Percentiles rank a stretch among this genome's conserved stretches.
These are phyloP conservation scores for Saksenaea oblongispora DNA, from an alignment of 371 early-diverging fungal species.

Conservation along the genomic window DNA sequence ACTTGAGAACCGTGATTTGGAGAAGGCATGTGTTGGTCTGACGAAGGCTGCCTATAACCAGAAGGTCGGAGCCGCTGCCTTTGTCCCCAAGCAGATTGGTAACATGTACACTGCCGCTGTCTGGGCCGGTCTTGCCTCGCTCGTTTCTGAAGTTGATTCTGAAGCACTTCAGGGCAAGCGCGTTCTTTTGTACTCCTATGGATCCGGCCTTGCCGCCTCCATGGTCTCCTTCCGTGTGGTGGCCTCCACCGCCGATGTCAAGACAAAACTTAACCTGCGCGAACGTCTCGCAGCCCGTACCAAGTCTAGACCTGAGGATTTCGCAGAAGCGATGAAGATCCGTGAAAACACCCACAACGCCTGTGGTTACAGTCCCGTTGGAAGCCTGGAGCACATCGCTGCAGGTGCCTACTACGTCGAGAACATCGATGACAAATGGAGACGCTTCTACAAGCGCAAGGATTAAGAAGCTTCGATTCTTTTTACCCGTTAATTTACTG, in stretches of 20 bases:
- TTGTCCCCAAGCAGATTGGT: conserved; percentile 88
- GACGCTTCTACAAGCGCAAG: conserved; percentile 81
- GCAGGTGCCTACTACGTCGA: conserved; percentile 84
- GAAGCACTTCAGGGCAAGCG: conserved; percentile 82
- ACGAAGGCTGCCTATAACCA: conserved; percentile 72
- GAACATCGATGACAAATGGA: conserved; percentile 90
- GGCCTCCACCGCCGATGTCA: conserved; percentile 64
- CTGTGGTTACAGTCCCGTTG: conserved; percentile 78
- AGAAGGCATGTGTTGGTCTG: conserved; percentile 84
- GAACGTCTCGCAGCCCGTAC: conserved; percentile 76
- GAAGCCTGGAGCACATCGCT: conserved; percentile 55
- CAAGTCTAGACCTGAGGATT: conserved; percentile 74
- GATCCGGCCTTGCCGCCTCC: conserved; percentile 94
- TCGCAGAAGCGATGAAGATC: conserved; percentile 82
- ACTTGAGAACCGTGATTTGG: conserved; percentile 83
- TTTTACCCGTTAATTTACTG: conserved; percentile 3
- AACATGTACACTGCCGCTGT: conserved; percentile 97
- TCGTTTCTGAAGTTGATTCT: conserved; percentile 74
- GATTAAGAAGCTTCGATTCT: conserved; percentile 26
- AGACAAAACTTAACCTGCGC: conserved; percentile 64
- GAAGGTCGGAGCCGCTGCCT: conserved; percentile 83
- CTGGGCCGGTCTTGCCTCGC: conserved; percentile 86
- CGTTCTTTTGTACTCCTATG: conserved; percentile 92
- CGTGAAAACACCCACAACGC: conserved; percentile 87
- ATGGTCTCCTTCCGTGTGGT: conserved; percentile 89